Conservation (phyloP, 2,329 filamentous ascomycete genomes). For the Dendrostoma leiphaemia region DNA sequence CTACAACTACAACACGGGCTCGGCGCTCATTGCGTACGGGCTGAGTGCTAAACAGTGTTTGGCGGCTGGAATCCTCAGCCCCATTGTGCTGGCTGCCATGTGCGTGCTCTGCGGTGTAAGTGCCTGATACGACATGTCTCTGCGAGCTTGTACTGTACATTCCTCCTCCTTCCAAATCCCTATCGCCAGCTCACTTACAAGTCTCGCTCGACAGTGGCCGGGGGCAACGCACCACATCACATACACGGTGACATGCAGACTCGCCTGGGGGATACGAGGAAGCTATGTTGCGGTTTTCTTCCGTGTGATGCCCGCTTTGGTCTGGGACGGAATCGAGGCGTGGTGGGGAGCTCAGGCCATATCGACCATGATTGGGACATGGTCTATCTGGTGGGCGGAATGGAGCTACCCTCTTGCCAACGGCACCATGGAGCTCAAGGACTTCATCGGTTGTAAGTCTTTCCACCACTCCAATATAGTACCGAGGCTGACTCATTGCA, state of each 20-base stretch:
- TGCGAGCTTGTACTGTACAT: neutral
- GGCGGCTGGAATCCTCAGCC: constrained; percentile 9
- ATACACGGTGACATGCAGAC: constrained; percentile 1
- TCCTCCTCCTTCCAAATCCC: neutral
- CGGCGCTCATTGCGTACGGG: constrained; percentile 9
- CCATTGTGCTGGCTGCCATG: constrained; percentile 4
- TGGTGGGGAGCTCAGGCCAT: constrained; percentile 13
- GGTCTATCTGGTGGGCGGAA: constrained; percentile 1
- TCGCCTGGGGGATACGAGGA: constrained; percentile 10
- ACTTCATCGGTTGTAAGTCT: constrained; percentile 14
- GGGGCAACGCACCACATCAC: constrained; percentile 10
- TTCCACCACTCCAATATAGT: too few relatives aligned
- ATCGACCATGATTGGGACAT: constrained; percentile 10
- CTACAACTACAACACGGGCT: constrained; percentile 14
- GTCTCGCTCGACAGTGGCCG: too few relatives aligned
- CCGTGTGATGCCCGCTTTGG: constrained; percentile 11
- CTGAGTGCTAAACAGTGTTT: constrained; percentile 10
- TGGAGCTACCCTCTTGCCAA: constrained; percentile 5
- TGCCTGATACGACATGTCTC: neutral
- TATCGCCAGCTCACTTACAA: too few relatives aligned
- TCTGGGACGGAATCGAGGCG: constrained; percentile 11
- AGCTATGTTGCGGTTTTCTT: constrained; percentile 11
- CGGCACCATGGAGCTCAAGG: constrained; percentile 9
- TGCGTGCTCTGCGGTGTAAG: constrained; percentile 12
- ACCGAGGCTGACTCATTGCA: too few relatives aligned